Conservation (phyloP, 192 early-diverging fungal species). For the Lobosporangium transversale region DNA sequence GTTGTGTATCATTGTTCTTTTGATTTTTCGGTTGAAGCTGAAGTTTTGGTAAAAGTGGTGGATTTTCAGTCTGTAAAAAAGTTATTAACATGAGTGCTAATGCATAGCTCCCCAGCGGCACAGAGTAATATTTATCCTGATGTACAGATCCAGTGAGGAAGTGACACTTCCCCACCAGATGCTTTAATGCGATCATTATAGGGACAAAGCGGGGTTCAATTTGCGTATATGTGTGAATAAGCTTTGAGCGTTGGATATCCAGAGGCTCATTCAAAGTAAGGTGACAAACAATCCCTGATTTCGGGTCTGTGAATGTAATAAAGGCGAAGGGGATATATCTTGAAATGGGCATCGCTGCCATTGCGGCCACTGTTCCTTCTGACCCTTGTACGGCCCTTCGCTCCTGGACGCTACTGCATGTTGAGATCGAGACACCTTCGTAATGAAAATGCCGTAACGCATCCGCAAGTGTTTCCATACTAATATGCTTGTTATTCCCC, state of each 20-base stretch:
- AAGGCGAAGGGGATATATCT: neutral
- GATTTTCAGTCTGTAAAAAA: conserved; percentile 48
- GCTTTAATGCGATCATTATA: conserved; percentile 33
- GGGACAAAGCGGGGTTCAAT: conserved; percentile 44
- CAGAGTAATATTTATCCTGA: conserved; percentile 1
- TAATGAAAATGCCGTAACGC: conserved; percentile 25
- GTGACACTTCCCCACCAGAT: conserved; percentile 15
- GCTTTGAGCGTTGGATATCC: conserved; percentile 30
- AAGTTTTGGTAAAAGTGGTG: conserved; percentile 38
- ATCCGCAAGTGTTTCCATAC: neutral
- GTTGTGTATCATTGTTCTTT: neutral
- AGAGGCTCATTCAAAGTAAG: conserved; percentile 30
- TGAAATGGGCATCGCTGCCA: neutral
- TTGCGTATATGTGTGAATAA: conserved; percentile 27
- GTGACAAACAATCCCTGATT: conserved; percentile 22
- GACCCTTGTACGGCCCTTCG: too few species aligned
- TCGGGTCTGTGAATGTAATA: conserved; percentile 25
- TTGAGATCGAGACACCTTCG: conserved; percentile 8
- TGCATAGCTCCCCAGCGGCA: conserved; percentile 36
- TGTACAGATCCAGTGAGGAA: conserved; percentile 10
- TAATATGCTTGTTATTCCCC: conserved; percentile 32
- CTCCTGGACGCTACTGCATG: neutral
- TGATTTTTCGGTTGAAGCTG: conserved; percentile 23
- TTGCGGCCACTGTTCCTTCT: neutral
- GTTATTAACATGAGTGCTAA: conserved; percentile 39